Evolutionary conservation across 2,329 filamentous ascomycete genomes (phyloP), one percentile per base, ranked within the genome.

Genomic region (Venturia pyrina): DNA sequence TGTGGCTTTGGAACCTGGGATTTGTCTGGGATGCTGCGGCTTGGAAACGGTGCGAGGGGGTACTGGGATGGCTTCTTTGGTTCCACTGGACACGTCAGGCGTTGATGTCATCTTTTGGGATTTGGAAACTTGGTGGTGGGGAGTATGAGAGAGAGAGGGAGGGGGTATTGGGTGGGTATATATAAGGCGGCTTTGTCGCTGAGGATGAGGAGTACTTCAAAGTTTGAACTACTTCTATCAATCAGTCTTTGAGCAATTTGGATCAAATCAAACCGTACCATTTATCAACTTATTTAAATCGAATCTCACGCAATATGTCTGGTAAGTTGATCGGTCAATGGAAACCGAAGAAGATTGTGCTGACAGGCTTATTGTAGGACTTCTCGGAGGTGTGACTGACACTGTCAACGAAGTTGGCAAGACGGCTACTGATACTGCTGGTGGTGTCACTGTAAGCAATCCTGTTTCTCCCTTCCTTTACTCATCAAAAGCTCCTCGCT

Each of bases 311-410:
- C 34, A 62, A 44, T n/a, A 62, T 62, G 60, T 62, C 60, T 62
- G 60, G 60, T 62, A 28, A 3, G 60, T 28, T 15, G 7, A 15
- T 43, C 11, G 15, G 17, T 1, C 37, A 10, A 8, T 8, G 37
- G 7, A 1, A 13, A 40, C 6, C 13, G 5, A 5, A 40, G 7
- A 13, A 13, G 13, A 6, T 40, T 8, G 7, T 13, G 15, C 41
- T 40, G 15, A 43, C 3, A 3, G 28, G 3, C 34, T n/a, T 40
- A 5, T 40, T 28, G 5, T 15, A 62, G 60, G 60, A 62, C 60
- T 64, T 46, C 43, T 64, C 11, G 46, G 62, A 40, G 62, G 62
- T 19, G 43, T 64, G 11, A 53, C 43, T 41, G 62, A 64, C 44
- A 64, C 62, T 8, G 60, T 62, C 37, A 62, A 62, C 24, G 13